Evolutionary conservation across 106 monocot species (phyloP).

Genomic region (Xerophyta viscosa): DNA sequence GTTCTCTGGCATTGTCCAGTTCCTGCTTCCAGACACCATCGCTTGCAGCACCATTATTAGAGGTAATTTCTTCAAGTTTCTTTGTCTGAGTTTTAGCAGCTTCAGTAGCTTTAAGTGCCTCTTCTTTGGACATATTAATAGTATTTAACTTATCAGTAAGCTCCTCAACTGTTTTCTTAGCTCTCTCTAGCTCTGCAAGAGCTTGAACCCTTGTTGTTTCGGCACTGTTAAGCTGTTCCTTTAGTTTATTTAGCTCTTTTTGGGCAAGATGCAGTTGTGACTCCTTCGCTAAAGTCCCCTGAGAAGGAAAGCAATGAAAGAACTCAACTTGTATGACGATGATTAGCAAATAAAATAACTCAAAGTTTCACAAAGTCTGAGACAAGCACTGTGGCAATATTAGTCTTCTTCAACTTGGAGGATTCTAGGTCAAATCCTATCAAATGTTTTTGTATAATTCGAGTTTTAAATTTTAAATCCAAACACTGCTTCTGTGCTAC

Average conservation of each 20-base stretch:
- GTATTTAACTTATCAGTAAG: slow-evolving; percentile 4
- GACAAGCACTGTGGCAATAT: too few relatives aligned
- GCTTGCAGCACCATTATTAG: background rate
- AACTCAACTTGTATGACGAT: background rate
- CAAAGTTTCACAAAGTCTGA: background rate
- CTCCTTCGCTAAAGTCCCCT: slow-evolving; percentile 15
- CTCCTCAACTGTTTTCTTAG: slow-evolving; percentile 7
- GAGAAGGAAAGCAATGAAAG: background rate
- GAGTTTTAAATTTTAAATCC: too few relatives aligned
- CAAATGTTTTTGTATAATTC: too few relatives aligned
- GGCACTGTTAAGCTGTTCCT: slow-evolving; percentile 10
- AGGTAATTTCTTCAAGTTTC: slow-evolving; percentile 8
- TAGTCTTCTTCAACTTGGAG: too few relatives aligned
- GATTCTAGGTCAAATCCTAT: too few relatives aligned
- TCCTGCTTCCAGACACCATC: slow-evolving; percentile 11
- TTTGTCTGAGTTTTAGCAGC: slow-evolving; percentile 10
- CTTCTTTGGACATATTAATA: slow-evolving; percentile 10
- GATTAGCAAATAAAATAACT: background rate
- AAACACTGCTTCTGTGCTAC: too few relatives aligned
- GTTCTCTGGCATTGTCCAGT: slow-evolving; percentile 15
- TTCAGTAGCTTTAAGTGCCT: slow-evolving; percentile 7
- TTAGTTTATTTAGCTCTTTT: slow-evolving; percentile 10
- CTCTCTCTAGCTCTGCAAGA: slow-evolving; percentile 9
- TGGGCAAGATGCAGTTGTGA: slow-evolving; percentile 7
- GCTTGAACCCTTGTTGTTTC: slow-evolving; percentile 12